phyloP scores from a whole-genome alignment of 78 protist species.

The slime mould (Dictyostelium discoideum) region DNA sequence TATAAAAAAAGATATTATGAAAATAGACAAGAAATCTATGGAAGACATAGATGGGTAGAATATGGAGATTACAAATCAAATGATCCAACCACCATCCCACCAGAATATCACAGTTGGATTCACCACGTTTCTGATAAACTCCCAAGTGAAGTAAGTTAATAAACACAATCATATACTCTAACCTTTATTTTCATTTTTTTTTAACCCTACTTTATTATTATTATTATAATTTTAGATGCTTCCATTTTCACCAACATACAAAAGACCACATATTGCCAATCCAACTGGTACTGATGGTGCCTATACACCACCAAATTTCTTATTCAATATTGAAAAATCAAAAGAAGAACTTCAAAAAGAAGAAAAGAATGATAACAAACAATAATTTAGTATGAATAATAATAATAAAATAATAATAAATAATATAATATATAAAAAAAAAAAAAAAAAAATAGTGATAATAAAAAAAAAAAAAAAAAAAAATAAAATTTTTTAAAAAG shows the following conservation, averaged over 20 bases:
- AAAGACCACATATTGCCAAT: constrained; percentile 64
- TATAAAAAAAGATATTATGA: constrained; percentile 38
- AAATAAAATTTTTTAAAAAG: not conserved
- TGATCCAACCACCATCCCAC: constrained; percentile 58
- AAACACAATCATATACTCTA: not conserved
- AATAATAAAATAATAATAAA: not conserved
- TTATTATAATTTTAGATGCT: not conserved
- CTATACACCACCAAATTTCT: constrained; percentile 70
- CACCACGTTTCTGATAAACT: constrained; percentile 65
- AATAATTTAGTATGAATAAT: not conserved
- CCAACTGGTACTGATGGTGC: constrained; percentile 81
- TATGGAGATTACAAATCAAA: constrained; percentile 7
- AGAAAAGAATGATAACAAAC: constrained; percentile 12
- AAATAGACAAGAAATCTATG: constrained; percentile 33
- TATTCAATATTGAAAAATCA: constrained; percentile 59
- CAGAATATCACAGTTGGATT: constrained; percentile 61
- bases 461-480: not conserved
- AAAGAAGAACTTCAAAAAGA: constrained; percentile 32
- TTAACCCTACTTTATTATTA: no score
- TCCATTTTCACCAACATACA: constrained; percentile 51
- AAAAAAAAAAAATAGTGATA: not conserved
- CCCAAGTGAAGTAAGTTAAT: constrained; percentile 39
- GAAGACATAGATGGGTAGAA: constrained; percentile 83
- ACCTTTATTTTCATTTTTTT: no score
- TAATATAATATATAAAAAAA: not conserved